Evolutionary conservation across 805 yeast species (phyloP).

Genomic region (Yarrowia sp.): DNA sequence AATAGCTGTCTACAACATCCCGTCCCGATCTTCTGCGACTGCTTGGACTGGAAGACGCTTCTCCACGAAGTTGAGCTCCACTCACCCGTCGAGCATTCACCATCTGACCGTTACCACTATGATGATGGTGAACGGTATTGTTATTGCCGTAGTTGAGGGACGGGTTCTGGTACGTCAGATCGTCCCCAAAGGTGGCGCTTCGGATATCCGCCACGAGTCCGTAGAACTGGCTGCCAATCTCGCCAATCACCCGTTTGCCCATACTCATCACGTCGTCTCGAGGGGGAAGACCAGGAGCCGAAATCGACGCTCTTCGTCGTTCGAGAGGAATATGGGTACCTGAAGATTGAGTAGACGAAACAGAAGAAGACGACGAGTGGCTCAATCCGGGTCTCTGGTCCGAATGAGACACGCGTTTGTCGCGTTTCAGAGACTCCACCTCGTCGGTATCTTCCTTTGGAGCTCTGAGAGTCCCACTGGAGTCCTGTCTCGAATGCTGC

Average conservation of each 20-base stretch:
- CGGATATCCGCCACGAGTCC: constrained; percentile 50
- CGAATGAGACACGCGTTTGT: not conserved
- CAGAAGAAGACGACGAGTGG: constrained; percentile 32
- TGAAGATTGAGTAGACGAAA: constrained; percentile 20
- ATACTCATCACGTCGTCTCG: constrained; percentile 46
- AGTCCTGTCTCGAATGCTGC: not conserved
- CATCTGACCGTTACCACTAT: not conserved
- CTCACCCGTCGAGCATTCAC: constrained; percentile 23
- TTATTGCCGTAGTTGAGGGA: constrained; percentile 7
- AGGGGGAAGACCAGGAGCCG: constrained; percentile 41
- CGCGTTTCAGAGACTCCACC: not conserved
- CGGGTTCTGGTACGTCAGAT: constrained; percentile 32
- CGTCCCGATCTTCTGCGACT: constrained; percentile 19
- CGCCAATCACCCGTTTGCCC: constrained; percentile 50
- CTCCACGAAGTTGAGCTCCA: constrained; percentile 32
- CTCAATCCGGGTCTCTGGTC: constrained; percentile 16
- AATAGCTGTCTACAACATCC: constrained; percentile 34
- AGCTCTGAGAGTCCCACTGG: constrained; percentile 5
- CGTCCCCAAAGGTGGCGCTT: constrained; percentile 50
- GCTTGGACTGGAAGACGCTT: constrained; percentile 26
- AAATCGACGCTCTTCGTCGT: constrained; percentile 20
- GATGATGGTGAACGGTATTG: not conserved
- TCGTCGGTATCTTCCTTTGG: not conserved
- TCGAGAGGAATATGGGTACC: constrained; percentile 9
- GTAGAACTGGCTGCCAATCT: constrained; percentile 50